Conservation (phyloP, 1,139 yeast species). For the Suhomyces bokatorum region DNA sequence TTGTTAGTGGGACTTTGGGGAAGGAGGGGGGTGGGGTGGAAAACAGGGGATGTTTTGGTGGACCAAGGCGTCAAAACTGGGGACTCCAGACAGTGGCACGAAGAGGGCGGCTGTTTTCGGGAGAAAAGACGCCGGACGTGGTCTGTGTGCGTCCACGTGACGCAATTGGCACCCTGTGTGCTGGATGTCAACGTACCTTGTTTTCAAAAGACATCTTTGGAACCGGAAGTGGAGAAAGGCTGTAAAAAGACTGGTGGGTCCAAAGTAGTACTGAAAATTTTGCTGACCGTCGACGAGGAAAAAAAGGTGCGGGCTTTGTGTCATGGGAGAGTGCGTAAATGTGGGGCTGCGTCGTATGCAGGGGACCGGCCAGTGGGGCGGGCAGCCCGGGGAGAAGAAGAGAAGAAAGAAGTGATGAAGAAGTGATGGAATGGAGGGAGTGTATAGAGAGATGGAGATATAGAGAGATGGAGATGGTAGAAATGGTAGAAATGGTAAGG, state of each 20-base stretch:
- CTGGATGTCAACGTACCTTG: slow-evolving; percentile 41
- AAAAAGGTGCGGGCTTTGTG: slow-evolving; percentile 12
- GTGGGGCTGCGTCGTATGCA: slow-evolving; percentile 5
- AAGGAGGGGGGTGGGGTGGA: neutral
- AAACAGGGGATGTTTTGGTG: too few relatives aligned
- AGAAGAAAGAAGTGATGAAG: neutral
- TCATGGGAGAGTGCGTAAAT: slow-evolving; percentile 8
- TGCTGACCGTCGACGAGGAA: slow-evolving; percentile 21
- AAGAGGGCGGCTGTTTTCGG: too few relatives aligned
- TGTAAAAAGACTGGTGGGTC: slow-evolving; percentile 6
- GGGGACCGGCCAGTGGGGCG: neutral
- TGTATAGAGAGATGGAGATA: too few relatives aligned
- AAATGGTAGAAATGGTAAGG: too few relatives aligned
- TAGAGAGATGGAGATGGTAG: too few relatives aligned
- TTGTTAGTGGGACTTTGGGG: slow-evolving; percentile 11
- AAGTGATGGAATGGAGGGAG: neutral
- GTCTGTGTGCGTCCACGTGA: neutral
- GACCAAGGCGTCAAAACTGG: neutral
- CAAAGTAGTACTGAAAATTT: slow-evolving; percentile 17
- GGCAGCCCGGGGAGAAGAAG: neutral
- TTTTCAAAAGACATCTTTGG: slow-evolving; percentile 48
- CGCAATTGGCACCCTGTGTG: neutral
- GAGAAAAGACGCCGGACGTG: neutral
- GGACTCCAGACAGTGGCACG: neutral
- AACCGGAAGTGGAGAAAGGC: slow-evolving; percentile 6